phyloP scores from a whole-genome alignment of 1,284 basidiomycete genomes.

The Tilletia walkeri region DNA sequence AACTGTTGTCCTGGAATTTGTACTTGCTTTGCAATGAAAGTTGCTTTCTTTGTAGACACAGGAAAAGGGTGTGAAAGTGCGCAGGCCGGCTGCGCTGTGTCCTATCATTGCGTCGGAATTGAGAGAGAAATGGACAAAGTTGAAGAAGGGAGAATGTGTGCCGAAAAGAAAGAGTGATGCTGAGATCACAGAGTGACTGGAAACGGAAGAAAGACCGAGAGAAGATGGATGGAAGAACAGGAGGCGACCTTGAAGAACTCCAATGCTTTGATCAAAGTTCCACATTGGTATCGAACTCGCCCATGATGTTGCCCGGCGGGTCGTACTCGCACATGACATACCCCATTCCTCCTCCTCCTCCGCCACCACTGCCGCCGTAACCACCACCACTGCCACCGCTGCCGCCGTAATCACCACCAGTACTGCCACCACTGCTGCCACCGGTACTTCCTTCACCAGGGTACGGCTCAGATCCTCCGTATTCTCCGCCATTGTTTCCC shows the following conservation, averaged over 20 bases:
- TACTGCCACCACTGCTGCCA: not conserved
- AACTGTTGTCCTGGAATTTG: constrained; percentile 1
- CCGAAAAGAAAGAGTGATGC: not conserved
- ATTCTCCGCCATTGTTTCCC: not conserved
- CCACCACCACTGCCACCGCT: not conserved
- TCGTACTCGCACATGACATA: constrained; percentile 17
- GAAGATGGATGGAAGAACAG: not conserved
- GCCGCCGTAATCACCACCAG: not conserved
- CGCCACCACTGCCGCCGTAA: not conserved
- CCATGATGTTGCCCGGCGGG: constrained; percentile 13
- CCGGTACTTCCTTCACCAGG: not conserved
- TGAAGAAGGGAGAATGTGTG: not conserved
- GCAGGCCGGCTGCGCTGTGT: too few species aligned
- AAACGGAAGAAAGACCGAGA: not conserved
- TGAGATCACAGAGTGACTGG: not conserved
- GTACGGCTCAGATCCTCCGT: not conserved
- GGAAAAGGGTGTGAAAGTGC: too few species aligned
- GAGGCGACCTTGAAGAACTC: not conserved
- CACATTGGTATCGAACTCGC: constrained; percentile 14
- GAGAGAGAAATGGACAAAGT: not conserved
- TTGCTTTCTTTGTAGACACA: not conserved
- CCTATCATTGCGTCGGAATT: not conserved
- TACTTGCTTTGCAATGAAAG: constrained; percentile 1
- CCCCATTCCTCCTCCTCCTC: not conserved
- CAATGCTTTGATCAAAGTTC: not conserved